These are phyloP conservation scores for Hibiscus tridactylites DNA, from an alignment of 345 rosid genomes.

Conservation along the genomic window DNA sequence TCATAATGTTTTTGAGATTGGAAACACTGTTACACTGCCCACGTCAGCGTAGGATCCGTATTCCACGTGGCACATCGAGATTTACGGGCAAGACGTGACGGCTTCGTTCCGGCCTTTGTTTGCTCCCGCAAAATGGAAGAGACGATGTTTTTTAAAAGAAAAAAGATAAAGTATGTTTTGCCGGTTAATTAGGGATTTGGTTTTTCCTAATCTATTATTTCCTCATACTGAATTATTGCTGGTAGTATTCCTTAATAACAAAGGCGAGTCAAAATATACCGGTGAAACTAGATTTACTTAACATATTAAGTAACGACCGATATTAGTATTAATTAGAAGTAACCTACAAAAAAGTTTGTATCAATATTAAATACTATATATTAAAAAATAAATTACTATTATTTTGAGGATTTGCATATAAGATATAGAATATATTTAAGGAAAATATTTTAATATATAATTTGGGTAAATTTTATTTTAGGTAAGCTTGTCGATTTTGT, in stretches of 20 bases:
- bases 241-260: neutral
- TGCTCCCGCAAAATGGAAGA: neutral
- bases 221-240: neutral
- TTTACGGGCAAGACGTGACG: conserved; percentile 25
- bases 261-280: neutral
- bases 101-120: conserved; percentile 11
- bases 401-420: too few species aligned
- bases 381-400: too few species aligned
- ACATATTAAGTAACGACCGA: neutral
- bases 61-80: conserved; percentile 42
- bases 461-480: too few species aligned
- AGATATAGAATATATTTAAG: too few species aligned
- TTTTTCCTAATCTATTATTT: neutral
- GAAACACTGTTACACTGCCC: conserved; percentile 7
- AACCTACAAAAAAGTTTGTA: neutral
- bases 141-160: neutral
- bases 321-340: neutral
- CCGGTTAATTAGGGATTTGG: neutral
- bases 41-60: conserved; percentile 31
- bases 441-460: too few species aligned
- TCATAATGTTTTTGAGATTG: neutral
- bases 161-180: neutral
- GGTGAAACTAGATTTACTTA: neutral
- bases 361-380: neutral
- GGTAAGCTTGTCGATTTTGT: too few species aligned